Conservation (phyloP, 768 basidiomycete species). For the Gautieria morchelliformis region DNA sequence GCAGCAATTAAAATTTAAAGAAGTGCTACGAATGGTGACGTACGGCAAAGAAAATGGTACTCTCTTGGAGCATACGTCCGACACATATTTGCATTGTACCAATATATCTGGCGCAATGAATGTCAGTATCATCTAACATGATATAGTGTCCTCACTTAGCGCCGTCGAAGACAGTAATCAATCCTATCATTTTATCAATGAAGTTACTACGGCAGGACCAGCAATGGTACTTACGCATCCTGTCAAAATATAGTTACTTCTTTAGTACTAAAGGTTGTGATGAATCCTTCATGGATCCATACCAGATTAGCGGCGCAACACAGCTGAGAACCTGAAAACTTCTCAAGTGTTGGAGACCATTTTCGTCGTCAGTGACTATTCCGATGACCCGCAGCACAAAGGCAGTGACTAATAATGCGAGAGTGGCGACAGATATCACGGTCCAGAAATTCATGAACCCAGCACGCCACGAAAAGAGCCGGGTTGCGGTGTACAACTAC, state of each 20-base stretch:
- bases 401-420: conserved; percentile 61
- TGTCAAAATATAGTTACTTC: conserved; percentile 17
- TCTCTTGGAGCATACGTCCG: conserved; percentile 87
- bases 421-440: conserved; percentile 58
- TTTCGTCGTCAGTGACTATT: conserved; percentile 25
- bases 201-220: background rate
- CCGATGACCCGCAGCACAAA: conserved; percentile 66
- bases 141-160: conserved; percentile 49
- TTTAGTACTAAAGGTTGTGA: background rate
- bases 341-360: conserved; percentile 36
- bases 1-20: background rate
- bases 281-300: conserved; percentile 16
- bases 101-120: conserved; percentile 45
- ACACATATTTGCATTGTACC: conserved; percentile 94
- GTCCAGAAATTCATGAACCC: conserved; percentile 64
- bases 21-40: conserved; percentile 2
- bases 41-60: conserved; percentile 85
- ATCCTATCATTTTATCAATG: conserved; percentile 32
- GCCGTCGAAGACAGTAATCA: conserved; percentile 74
- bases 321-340: conserved; percentile 90
- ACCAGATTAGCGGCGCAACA: conserved; percentile 85
- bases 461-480: conserved; percentile 71
- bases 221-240: conserved; percentile 62
- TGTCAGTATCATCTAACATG: background rate
- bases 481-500: conserved; percentile 61